Evolutionary conservation across 495 filamentous ascomycete species (phyloP), one percentile per base, ranked within the genome.

Genomic region (Penicillium alfredii): DNA sequence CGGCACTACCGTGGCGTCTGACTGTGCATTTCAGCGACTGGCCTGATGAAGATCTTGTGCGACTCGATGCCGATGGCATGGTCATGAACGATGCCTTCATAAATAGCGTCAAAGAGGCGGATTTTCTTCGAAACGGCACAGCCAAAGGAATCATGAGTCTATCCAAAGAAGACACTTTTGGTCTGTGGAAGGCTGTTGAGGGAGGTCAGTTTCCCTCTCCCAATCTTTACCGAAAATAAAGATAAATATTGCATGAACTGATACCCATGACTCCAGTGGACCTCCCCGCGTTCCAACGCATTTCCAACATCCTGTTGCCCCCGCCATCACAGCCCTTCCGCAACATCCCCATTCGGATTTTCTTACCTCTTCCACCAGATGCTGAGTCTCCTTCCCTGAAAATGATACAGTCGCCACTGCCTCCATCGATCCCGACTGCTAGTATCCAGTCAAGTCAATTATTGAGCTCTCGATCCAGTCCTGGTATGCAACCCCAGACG

Each of bases 61-160:
- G 69, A 10, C 71, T 82, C 10, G 82, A 86, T 47, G 59, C 58
- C 1, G 63, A 77, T 10, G 77, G 77, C 7, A 73, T 74, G 51
- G 66, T 76, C 21, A 65, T 76, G 51, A 78, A 83, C 38, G 92
- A 97, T 56, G 82, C 88, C 0, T 97, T 88, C 56, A 86, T 93
- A 44, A 95, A 98, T 49, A 83, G 78, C 44, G 86, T 93, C 41
- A 99, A 97, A 60, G 90, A 94, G 72, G 93, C 92, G 12, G 90
- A 95, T 54, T 94, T 88, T 49, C 67, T 95, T 20, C 78, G 92
- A 21, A 88, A 94, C 41, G 88, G 92, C 12, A 94, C 81, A 8
- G 90, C 88, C 2, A 88, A 89, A 55, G 82, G 80, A 21, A 89
- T 97, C 40, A 97, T 97, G 93, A 83, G 77, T 22, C 63, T 97